Evolutionary conservation across 192 early-diverging fungal genomes (phyloP), one percentile per base, ranked within the genome.

Genomic region (Backusella tuberculispora): DNA sequence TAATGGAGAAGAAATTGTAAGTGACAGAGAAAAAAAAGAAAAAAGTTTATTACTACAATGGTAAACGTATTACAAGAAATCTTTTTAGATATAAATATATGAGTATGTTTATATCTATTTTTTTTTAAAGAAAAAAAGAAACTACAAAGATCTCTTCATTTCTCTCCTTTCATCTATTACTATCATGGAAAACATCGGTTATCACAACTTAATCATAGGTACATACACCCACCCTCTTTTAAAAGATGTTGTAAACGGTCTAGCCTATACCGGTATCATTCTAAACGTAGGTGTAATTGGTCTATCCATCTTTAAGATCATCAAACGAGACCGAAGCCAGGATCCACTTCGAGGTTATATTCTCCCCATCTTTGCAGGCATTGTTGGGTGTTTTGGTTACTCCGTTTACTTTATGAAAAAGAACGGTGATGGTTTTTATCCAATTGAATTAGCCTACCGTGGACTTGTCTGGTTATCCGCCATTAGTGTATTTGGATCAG

Each of bases 341-440:
- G 21, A 56, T 17, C 53, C 21, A 0, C 53, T 56, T 21, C 53
- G 53, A 56, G 53, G 53, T n/a, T 56, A 56, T 21, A 10, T 56
- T 3, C 19, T 56, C 21, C 53, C 53, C 19, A 56, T 56, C 3
- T 0, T 56, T 13, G 53, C 53, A 9, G 19, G 53, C 12, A 3
- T 24, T 10, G 53, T 26, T 24, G 53, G 53, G 1, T 56, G 53
- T 9, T 19, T 21, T 4, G 53, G 53, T 13, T 56, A 56, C 8
- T 56, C 53, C 17, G 21, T 56, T 56, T 56, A 56, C 53, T 56
- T 56, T 56, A 56, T 56, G 53, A 21, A 56, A 24, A 56, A 56
- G 9, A 56, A 56, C 4, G 53, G 53, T 4, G 19, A 56, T 24
- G 53, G 53, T 0, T 56, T 56, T 56, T 56, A 56, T 10, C 53